Base-by-base conservation (phyloP, 495 filamentous ascomycete genomes). In the Daldinia loculata region DNA sequence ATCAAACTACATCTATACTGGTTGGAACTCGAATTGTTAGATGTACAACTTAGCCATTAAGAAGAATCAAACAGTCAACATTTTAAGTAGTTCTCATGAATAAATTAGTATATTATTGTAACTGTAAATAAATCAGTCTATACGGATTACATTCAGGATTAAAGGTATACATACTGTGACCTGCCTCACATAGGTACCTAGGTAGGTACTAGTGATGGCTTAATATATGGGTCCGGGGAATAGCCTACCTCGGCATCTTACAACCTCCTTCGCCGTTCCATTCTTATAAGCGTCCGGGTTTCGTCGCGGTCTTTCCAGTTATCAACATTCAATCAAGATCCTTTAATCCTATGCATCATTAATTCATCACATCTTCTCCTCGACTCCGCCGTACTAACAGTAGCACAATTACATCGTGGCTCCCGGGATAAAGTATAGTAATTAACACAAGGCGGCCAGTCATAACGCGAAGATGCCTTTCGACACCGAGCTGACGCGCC, bases 401-500 rank as follows among this genome's bases (percentile, higher is more conserved):
- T 30, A 59, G 6, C 2, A 43, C 26, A 19, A 19, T 58, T 38
- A 36, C 12, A 36, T 30, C 7, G 36, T 24, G 27, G 26, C 38
- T 11, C 15, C 26, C 38, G 29, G 39, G 38, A 51, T 22, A 39
- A 34, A 34, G 9, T 53, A 53, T n/a, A 55, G n/a, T 19, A 26
- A 68, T 34, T 30, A 19, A 63, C 70, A 55, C 9, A 59, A 73
- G 70, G 66, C 70, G 14, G 45, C 70, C 66, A 69, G 63, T 69
- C 58, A 9, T 22, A 15, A 14, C 51, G 39, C 55, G 67, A 83
- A 61, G 22, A 98, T 98, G 94, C 93, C 92, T 69, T 97, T 98
- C 88, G 89, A 91, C 79, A 98, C 95, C 50, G 91, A 91, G 66
- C 85, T 98, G 58, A 98, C 95, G 52, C 86, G 92, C 76, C 90